These are phyloP conservation scores for Sabuloglossum arenarium DNA, from an alignment of 495 filamentous ascomycete species.

Conservation along the genomic window DNA sequence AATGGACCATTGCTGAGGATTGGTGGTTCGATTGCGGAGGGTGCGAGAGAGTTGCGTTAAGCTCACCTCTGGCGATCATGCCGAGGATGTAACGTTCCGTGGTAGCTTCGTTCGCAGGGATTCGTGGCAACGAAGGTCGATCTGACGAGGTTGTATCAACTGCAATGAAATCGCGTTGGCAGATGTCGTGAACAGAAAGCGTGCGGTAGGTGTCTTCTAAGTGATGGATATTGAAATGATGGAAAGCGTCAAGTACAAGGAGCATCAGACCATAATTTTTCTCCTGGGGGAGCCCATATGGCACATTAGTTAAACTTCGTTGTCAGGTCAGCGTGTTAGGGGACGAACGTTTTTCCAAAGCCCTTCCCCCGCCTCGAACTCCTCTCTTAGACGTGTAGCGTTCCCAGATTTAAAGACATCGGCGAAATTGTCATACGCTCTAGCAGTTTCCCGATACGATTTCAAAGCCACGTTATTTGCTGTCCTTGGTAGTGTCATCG, in stretches of 20 bases:
- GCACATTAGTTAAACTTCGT: not conserved
- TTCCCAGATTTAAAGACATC: conserved; percentile 42
- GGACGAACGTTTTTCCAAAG: conserved; percentile 38
- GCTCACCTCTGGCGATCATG: conserved; percentile 6
- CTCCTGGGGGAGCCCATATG: no score
- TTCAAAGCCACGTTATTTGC: conserved; percentile 29
- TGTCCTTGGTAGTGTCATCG: conserved; percentile 21
- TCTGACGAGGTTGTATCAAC: conserved; percentile 20
- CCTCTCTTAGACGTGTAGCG: conserved; percentile 31
- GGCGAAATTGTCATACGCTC: conserved; percentile 49
- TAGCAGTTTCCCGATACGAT: conserved; percentile 34
- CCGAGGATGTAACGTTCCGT: conserved; percentile 1
- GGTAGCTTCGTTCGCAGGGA: conserved; percentile 16
- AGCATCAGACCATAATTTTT: conserved; percentile 33
- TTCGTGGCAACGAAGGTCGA: conserved; percentile 27
- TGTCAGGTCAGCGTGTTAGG: not conserved
- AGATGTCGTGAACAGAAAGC: conserved; percentile 23
- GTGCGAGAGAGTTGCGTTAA: conserved; percentile 3
- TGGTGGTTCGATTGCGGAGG: not conserved
- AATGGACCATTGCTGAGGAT: not conserved
- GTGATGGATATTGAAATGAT: conserved; percentile 23
- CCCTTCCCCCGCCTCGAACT: conserved; percentile 30
- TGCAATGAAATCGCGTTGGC: conserved; percentile 9
- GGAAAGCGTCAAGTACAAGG: conserved; percentile 27
- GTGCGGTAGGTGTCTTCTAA: conserved; percentile 26